Conservation (phyloP, 768 basidiomycete species). For the Suillus hirtellus region DNA sequence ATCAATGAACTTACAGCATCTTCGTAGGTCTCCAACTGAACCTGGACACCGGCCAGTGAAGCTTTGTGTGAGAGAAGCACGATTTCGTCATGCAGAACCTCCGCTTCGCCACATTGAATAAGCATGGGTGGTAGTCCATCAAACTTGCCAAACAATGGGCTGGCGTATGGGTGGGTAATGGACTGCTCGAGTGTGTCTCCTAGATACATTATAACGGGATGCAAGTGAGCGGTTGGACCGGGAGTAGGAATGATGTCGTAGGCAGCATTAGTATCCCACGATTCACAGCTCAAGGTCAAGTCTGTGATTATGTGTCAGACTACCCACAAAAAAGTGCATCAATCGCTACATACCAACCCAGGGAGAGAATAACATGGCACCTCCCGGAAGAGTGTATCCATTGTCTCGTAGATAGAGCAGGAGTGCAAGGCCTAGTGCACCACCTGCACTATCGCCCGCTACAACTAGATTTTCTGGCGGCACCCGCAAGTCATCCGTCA, state of each 20-base stretch:
- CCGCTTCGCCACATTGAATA: conserved; percentile 91
- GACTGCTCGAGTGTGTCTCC: conserved; percentile 79
- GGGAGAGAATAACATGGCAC: conserved; percentile 87
- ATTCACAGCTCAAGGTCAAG: conserved; percentile 95
- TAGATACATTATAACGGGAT: conserved; percentile 93
- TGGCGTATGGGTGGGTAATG: conserved; percentile 94
- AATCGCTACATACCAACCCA: conserved; percentile 79
- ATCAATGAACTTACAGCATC: conserved; percentile 66
- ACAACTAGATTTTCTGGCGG: conserved; percentile 89
- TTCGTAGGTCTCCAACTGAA: conserved; percentile 86
- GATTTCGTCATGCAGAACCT: conserved; percentile 93
- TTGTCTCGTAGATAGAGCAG: conserved; percentile 96
- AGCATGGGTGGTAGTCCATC: conserved; percentile 84
- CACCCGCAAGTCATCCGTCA: conserved; percentile 85
- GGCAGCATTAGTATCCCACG: conserved; percentile 94
- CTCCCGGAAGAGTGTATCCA: conserved; percentile 78
- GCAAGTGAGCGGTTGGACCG: conserved; percentile 75
- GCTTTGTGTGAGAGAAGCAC: conserved; percentile 94
- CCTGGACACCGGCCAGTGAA: conserved; percentile 77
- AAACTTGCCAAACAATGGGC: conserved; percentile 91
- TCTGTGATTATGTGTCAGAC: conserved; percentile 44
- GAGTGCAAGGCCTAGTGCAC: conserved; percentile 80
- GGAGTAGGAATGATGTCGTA: conserved; percentile 83
- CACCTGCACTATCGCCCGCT: conserved; percentile 93
- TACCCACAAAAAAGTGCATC: conserved; percentile 4